Base-by-base conservation (phyloP, 768 basidiomycete species). In the Boletus coccyginus region DNA sequence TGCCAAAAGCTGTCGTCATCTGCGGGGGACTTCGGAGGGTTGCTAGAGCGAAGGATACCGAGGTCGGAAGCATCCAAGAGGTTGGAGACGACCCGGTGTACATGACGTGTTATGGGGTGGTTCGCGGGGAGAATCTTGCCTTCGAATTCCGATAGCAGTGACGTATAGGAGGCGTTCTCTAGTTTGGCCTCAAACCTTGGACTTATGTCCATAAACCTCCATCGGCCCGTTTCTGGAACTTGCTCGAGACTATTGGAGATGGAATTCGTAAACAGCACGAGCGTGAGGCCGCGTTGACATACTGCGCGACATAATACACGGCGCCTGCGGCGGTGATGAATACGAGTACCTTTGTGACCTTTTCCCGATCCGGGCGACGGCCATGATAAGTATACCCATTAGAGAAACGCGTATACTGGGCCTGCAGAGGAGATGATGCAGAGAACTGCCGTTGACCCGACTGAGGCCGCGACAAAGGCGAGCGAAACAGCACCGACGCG, bases 161-260 rank as follows among this genome's bases (percentile, higher is more conserved):
- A 69, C 38, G 60, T 46, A 59, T 75, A 70, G 21, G 73, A 66
- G 3, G 70, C 41, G 46, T 81, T 71, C 17, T 75, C 80, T 14
- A 88, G 67, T 79, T 74, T 66, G 9, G 79, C 75, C 72, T 94
- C 91, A 29, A 70, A 72, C 50, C 76, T 75, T 0, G 79, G 78
- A 41, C 79, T 79, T 4, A 87, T 78, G 66, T 90, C 88, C 83
- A 98, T 96, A 68, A 95, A 97, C 21, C 95, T 74, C 82, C 87
- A 88, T 53, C 95, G 75, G 0, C 93, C 92, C 0, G 92, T 95
- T 67, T 94, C 88, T 3, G 89, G 85, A 0, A 93, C 90, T 66
- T 82, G 79, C 68, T 98, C 94, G 29, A 95, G 77, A 65, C 92
- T 94, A 46, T 33, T 6, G 41, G 39, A 19, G 47, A 36, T 3